Conservation (phyloP, 1,284 basidiomycete genomes). For the Pseudozyma thailandica region DNA sequence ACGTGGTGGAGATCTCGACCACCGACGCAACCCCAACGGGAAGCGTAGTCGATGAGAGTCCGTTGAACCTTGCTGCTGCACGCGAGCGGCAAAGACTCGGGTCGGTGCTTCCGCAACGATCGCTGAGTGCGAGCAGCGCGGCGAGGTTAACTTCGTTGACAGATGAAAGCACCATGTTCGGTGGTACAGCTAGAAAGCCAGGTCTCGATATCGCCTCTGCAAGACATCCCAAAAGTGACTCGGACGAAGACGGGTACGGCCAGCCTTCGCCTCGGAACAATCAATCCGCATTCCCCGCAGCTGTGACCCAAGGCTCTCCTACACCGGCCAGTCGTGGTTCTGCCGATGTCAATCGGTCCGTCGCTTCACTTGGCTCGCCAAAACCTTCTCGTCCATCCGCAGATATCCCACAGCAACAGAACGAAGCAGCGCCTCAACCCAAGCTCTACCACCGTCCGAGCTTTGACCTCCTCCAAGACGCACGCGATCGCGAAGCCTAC, state of each 20-base stretch:
- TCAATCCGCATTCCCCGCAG: slow-evolving; percentile 5
- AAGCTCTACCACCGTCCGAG: slow-evolving; percentile 45
- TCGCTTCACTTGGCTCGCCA: slow-evolving; percentile 24
- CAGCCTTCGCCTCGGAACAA: slow-evolving; percentile 42
- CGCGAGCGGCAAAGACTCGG: slow-evolving; percentile 42
- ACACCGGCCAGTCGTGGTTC: slow-evolving; percentile 9
- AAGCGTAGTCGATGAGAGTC: slow-evolving; percentile 36
- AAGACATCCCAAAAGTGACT: slow-evolving; percentile 16
- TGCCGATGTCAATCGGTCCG: slow-evolving; percentile 8
- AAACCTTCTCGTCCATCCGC: slow-evolving; percentile 17
- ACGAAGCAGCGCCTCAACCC: slow-evolving; percentile 3
- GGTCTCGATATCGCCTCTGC: slow-evolving; percentile 15
- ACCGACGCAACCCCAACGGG: slow-evolving; percentile 36
- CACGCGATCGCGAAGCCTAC: slow-evolving; percentile 26
- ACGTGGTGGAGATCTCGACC: slow-evolving; percentile 6
- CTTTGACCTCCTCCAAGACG: slow-evolving; percentile 38
- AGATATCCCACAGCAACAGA: not conserved
- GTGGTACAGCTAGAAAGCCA: slow-evolving; percentile 23
- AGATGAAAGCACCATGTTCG: slow-evolving; percentile 51
- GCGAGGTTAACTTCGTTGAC: slow-evolving; percentile 42
- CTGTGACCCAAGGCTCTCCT: slow-evolving; percentile 3
- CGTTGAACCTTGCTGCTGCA: slow-evolving; percentile 44
- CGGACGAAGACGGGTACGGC: slow-evolving; percentile 58
- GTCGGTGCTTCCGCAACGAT: slow-evolving; percentile 26
- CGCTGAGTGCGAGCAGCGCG: slow-evolving; percentile 41